Evolutionary conservation across 2,329 filamentous ascomycete species (phyloP), one percentile per base, ranked within the genome.

Genomic region (Aspergillus neoniger): DNA sequence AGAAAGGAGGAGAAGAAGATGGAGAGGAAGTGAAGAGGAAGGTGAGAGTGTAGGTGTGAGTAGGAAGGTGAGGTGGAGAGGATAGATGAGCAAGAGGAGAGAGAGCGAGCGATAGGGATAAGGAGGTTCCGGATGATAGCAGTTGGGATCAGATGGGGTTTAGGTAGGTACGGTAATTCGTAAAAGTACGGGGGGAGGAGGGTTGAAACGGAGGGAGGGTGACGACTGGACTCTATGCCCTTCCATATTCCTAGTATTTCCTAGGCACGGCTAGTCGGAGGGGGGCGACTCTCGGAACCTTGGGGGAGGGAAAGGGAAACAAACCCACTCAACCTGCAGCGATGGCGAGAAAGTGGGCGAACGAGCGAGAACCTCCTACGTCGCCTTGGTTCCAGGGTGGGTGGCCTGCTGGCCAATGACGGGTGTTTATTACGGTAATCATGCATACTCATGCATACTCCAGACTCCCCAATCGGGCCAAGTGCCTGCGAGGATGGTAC

Each of bases 301-400:
- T 64, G 60, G 51, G 51, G 51, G 58, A 30, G 55, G 60, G 58
- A 32, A 47, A 49, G 47, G 44, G 47, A 54, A 50, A 54, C 41
- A 52, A 56, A 54, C 55, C 59, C 56, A 56, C 36, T 47, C 57
- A 25, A 30, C 28, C 62, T 57, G 58, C 41, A 49, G 51, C 43
- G 59, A 65, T 30, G 47, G 55, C 36, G 30, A 55, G 65, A 68
- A 67, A 57, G 56, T 62, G 59, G 63, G 61, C 61, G 66, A 69
- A 69, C 59, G 63, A 65, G 62, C 63, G 62, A 67, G 64, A 69
- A 63, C 48, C 63, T 55, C 49, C 55, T 55, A 67, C 61, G 59
- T 53, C 43, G 50, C 38, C 28, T 52, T 60, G 66, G 41, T 30
- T n/a, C 54, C 17, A 44, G 28, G 28, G 32, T 17, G 53, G 53